These are phyloP conservation scores for Uromyces viciae-fabae DNA, from an alignment of 1,284 basidiomycete species.

Conservation along the genomic window DNA sequence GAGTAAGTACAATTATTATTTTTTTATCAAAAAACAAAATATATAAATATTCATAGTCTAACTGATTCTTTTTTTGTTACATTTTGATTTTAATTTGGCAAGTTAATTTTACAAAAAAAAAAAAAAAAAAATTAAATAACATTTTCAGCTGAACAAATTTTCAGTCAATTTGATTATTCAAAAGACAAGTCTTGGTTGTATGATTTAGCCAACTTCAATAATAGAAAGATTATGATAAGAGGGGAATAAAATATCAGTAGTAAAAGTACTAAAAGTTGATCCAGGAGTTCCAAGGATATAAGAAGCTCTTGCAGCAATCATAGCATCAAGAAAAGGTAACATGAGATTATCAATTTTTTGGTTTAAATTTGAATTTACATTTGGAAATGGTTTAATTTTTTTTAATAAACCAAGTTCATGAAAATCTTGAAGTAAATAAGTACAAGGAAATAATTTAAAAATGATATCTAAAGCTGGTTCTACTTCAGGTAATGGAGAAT, in stretches of 20 bases:
- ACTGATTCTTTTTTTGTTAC: too few species aligned
- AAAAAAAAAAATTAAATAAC: too few species aligned
- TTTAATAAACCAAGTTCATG: background rate
- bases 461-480: conserved; percentile 61
- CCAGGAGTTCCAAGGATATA: conserved; percentile 26
- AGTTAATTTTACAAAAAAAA: too few species aligned
- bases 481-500: conserved; percentile 56
- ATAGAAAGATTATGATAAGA: conserved; percentile 53
- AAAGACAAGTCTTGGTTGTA: too few species aligned
- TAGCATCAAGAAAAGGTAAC: conserved; percentile 66
- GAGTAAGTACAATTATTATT: too few species aligned
- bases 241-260: conserved; percentile 66
- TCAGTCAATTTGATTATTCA: too few species aligned
- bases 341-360: conserved; percentile 59
- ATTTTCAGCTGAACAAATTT: too few species aligned
- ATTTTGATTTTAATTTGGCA: too few species aligned
- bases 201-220: conserved; percentile 32
- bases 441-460: conserved; percentile 65
- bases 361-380: conserved; percentile 57
- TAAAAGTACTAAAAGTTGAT: conserved; percentile 66
- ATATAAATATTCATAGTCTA: too few species aligned
- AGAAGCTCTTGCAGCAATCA: conserved; percentile 63
- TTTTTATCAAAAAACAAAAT: too few species aligned
- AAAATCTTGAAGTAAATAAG: conserved; percentile 66
- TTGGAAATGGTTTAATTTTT: conserved; percentile 38